phyloP scores from a whole-genome alignment of 352 stramenopile genomes.

The Pythium sp. region DNA sequence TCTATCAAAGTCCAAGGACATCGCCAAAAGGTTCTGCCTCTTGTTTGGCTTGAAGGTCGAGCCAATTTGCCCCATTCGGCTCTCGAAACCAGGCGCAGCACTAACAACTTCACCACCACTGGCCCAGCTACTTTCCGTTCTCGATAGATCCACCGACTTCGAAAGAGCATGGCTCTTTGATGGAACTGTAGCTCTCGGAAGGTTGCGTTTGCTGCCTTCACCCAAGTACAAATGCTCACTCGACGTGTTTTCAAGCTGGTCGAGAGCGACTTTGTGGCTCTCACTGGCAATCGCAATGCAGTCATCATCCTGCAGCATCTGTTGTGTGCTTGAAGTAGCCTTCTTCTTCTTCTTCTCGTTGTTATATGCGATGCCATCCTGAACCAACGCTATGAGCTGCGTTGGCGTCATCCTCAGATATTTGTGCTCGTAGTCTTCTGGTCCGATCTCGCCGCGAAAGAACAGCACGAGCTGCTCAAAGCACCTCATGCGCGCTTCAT shows the following conservation, averaged over 20 bases:
- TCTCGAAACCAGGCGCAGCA: not conserved
- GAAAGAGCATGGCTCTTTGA: not conserved
- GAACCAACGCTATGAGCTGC: slow-evolving; percentile 39
- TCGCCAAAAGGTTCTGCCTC: slow-evolving; percentile 23
- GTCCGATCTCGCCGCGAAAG: slow-evolving; percentile 37
- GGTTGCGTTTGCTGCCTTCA: not conserved
- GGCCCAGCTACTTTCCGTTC: not conserved
- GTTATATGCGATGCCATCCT: slow-evolving; percentile 35
- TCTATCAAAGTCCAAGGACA: slow-evolving; percentile 27
- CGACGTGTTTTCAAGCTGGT: no score
- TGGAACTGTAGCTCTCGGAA: not conserved
- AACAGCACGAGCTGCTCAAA: slow-evolving; percentile 43
- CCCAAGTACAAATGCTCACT: slow-evolving; percentile 1
- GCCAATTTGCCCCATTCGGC: not conserved
- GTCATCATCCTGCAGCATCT: slow-evolving; percentile 8
- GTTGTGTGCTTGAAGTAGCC: not conserved
- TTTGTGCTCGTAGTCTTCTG: slow-evolving; percentile 42
- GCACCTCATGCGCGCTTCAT: slow-evolving; percentile 39
- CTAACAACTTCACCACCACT: not conserved
- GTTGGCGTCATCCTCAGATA: slow-evolving; percentile 37
- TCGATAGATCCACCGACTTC: slow-evolving; percentile 6
- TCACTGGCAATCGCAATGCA: slow-evolving; percentile 24
- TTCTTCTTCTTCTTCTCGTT: slow-evolving; percentile 1
- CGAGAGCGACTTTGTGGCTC: not conserved
- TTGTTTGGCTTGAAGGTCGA: not conserved